These are phyloP conservation scores for Debaryomyces robertsiae DNA, from an alignment of 1,139 yeast genomes.

Conservation along the genomic window DNA sequence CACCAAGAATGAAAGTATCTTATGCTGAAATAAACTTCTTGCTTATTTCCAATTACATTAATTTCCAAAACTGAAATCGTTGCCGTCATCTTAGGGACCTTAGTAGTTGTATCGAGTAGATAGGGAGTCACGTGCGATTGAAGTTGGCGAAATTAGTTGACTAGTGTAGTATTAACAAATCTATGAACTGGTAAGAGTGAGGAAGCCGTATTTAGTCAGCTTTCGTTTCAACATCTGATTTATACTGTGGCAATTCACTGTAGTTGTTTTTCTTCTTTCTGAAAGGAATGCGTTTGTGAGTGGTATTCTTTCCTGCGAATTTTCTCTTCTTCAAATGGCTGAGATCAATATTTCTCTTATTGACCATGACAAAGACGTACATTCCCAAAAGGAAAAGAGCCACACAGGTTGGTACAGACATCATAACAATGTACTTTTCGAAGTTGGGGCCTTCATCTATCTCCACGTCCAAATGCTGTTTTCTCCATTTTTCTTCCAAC, in stretches of 20 bases:
- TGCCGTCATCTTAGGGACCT: neutral
- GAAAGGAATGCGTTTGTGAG: constrained; percentile 36
- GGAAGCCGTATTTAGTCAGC: constrained; percentile 9
- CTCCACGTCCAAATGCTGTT: constrained; percentile 45
- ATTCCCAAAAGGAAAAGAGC: constrained; percentile 59
- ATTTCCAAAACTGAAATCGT: neutral
- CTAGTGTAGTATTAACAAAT: neutral
- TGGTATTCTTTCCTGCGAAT: constrained; percentile 44
- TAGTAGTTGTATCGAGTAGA: neutral
- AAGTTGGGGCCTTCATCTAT: constrained; percentile 61
- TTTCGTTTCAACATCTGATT: constrained; percentile 11
- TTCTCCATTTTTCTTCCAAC: constrained; percentile 38
- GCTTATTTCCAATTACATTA: neutral
- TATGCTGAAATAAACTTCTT: neutral
- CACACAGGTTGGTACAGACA: constrained; percentile 73
- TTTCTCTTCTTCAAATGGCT: constrained; percentile 54
- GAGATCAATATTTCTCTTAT: constrained; percentile 47
- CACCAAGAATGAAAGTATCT: neutral
- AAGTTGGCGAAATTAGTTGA: too few relatives aligned
- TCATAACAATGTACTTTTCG: constrained; percentile 66
- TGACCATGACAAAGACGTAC: constrained; percentile 62
- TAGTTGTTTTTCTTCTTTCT: constrained; percentile 24
- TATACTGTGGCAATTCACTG: constrained; percentile 33
- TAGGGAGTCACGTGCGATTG: constrained; percentile 2
- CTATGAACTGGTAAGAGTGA: constrained; percentile 2